phyloP scores from a whole-genome alignment of 2,329 filamentous ascomycete genomes.

The Magnaporthiopsis poae region DNA sequence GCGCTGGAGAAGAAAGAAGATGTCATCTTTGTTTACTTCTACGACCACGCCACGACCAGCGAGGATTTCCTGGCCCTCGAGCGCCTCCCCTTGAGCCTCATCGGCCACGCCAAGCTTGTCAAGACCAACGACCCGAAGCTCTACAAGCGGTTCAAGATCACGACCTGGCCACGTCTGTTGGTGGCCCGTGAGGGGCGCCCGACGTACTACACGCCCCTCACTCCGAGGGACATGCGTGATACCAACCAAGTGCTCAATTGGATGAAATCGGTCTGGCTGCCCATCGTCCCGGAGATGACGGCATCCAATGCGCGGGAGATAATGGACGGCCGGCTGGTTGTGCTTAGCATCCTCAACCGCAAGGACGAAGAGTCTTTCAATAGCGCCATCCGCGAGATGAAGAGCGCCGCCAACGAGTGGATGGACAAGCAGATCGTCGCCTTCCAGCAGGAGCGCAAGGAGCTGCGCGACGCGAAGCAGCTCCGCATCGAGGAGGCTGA shows the following conservation, averaged over 20 bases:
- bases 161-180: conserved; percentile 87
- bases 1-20: conserved; percentile 85
- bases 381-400: conserved; percentile 75
- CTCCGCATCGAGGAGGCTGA: conserved; percentile 92
- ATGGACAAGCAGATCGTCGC: conserved; percentile 90
- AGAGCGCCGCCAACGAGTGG: conserved; percentile 92
- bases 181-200: conserved; percentile 83
- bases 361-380: conserved; percentile 70
- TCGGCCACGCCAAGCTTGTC: conserved; percentile 84
- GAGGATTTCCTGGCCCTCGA: conserved; percentile 89
- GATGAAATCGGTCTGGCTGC: conserved; percentile 96
- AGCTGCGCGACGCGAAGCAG: conserved; percentile 87
- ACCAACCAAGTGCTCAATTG: conserved; percentile 69
- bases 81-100: conserved; percentile 72
- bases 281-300: conserved; percentile 87
- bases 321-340: conserved; percentile 91
- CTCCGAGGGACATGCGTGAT: conserved; percentile 87
- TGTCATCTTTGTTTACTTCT: conserved; percentile 95
- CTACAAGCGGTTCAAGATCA: conserved; percentile 81
- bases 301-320: conserved; percentile 86
- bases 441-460: conserved; percentile 87
- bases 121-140: conserved; percentile 75
- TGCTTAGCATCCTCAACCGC: conserved; percentile 76
- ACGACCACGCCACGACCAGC: conserved; percentile 83
- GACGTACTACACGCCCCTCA: conserved; percentile 78